Evolutionary conservation across 148 eudicot species (phyloP), one percentile per base, ranked within the genome.

Genomic region (Bassia scoparia): DNA sequence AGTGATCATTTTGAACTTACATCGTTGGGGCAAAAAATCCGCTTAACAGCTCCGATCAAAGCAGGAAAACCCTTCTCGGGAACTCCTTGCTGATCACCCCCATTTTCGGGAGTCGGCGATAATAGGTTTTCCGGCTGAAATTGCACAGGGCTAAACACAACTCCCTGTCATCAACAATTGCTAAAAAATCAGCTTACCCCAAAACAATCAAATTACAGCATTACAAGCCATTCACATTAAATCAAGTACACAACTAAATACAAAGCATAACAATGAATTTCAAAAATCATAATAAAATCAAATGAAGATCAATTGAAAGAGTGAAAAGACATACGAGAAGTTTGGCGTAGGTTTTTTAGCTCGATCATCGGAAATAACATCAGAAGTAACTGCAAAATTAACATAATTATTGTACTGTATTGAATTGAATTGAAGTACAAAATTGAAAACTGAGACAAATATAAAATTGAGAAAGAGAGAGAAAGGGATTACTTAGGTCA

Each of bases 341-440:
- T 86, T 90, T 92, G 35, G 81, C 94, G 52, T 95, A 95, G 33
- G 82, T 75, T 27, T 88, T 41, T 74, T 87, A 9, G 99, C 97
- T 50, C 68, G 80, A 69, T 89, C 99, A 29, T 92, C 93, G 12
- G 92, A 83, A 12, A 87, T 81, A 44, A 14, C 72, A 38, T 91
- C 97, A 3, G 94, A 88, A 18, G 99, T 92, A 67, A 95, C 98
- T 94, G 86, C 82, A 72, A 5, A 33, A 35, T 55, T 34, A 27
- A 3, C 23, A 14, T 9, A 15, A 29, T 21, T 49, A 37, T 14
- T n/a, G n/a, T n/a, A n/a, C n/a, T n/a, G n/a, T n/a, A 20, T 20
- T 46, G 18, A 11, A 5, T 52, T 59, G 50, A 37, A 37, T 13
- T 24, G 12, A 23, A 60, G 38, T 24, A 21, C 11, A 21, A 3